phyloP scores from a whole-genome alignment of 2,329 filamentous ascomycete genomes.

The Trematosphaeria pertusa region DNA sequence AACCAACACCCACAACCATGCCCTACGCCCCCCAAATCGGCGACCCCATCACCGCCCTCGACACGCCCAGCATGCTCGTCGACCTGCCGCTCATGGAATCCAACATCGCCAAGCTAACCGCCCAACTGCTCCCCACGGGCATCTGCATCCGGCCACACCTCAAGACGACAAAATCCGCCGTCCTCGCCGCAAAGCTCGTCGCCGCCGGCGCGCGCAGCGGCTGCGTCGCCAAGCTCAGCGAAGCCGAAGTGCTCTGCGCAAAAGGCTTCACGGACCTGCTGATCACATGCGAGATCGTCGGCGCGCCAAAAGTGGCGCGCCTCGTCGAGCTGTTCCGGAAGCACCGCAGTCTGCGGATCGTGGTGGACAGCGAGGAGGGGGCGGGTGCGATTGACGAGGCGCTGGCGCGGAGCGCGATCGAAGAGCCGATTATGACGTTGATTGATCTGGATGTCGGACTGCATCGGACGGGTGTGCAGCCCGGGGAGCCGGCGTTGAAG shows the following conservation, averaged over 20 bases:
- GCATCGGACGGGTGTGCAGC: slow-evolving; percentile 57
- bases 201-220: slow-evolving; percentile 58
- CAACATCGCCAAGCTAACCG: slow-evolving; percentile 59
- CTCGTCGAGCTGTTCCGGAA: slow-evolving; percentile 55
- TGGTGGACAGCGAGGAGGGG: slow-evolving; percentile 57
- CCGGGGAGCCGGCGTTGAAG: slow-evolving; percentile 49
- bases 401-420: slow-evolving; percentile 45
- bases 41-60: slow-evolving; percentile 53
- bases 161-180: slow-evolving; percentile 61
- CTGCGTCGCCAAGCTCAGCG: slow-evolving; percentile 61
- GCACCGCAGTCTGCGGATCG: slow-evolving; percentile 51
- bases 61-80: slow-evolving; percentile 65
- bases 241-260: slow-evolving; percentile 47
- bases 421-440: slow-evolving; percentile 50
- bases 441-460: slow-evolving; percentile 61
- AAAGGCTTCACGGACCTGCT: slow-evolving; percentile 58
- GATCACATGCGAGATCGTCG: slow-evolving; percentile 61
- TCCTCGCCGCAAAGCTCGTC: slow-evolving; percentile 54
- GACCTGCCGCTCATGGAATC: slow-evolving; percentile 60
- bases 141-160: slow-evolving; percentile 58
- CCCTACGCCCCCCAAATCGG: slow-evolving; percentile 51
- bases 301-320: slow-evolving; percentile 54
- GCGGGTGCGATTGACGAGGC: slow-evolving; percentile 56
- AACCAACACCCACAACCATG: no score
- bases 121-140: slow-evolving; percentile 54